A percentile compares a stretch with the other conserved stretches of the same genome.
Conservation (phyloP, 805 yeast species). For the Tetrapisispora taiwanensis region DNA sequence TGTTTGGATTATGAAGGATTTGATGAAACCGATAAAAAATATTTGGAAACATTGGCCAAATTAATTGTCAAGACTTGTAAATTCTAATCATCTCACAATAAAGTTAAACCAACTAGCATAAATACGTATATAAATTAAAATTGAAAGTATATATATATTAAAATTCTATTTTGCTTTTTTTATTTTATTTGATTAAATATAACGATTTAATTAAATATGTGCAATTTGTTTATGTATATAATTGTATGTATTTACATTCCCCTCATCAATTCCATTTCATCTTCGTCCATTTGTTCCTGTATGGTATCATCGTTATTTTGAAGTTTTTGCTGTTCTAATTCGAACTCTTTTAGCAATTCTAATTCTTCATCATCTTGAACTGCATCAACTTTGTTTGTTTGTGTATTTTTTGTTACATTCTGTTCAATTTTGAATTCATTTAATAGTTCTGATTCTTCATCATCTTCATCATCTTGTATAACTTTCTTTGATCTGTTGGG, state of each 20-base stretch:
- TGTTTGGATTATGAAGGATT: conserved; percentile 60
- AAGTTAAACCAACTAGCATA: too few relatives aligned
- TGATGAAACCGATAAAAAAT: conserved; percentile 46
- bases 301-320: not conserved
- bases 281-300: conserved; percentile 5
- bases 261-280: conserved; percentile 1
- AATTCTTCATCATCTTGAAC: too few relatives aligned
- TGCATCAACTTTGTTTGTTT: too few relatives aligned
- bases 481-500: too few relatives aligned
- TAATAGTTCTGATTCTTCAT: too few relatives aligned
- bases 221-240: not conserved
- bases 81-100: conserved; percentile 21
- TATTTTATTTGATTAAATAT: too few relatives aligned
- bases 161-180: too few relatives aligned
- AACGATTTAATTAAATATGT: too few relatives aligned
- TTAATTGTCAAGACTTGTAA: conserved; percentile 44
- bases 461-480: too few relatives aligned
- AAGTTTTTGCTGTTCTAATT: conserved; percentile 1
- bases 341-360: not conserved
- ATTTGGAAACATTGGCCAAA: conserved; percentile 50
- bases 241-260: not conserved
- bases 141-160: too few relatives aligned
- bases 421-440: conserved; percentile 3
- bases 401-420: too few relatives aligned
- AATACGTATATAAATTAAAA: not conserved